Conservation (phyloP, 148 eudicot genomes). For the Chenopodium formosanum region DNA sequence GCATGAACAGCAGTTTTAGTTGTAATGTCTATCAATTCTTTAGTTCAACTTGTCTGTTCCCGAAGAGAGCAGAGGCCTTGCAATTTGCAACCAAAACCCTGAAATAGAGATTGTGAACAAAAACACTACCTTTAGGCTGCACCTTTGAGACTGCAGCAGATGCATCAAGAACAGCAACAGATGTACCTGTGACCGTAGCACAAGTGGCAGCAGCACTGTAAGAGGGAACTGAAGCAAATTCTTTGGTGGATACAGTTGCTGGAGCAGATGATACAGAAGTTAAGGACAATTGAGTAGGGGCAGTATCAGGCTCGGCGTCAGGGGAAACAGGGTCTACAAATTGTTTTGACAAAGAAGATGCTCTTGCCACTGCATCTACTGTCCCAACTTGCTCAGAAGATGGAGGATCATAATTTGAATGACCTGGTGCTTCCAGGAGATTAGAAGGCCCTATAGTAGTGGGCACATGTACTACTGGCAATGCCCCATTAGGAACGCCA, state of each 20-base stretch:
- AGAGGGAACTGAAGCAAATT: conserved; percentile 41
- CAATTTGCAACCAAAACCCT: background rate
- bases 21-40: background rate
- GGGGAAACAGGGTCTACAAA: conserved; percentile 25
- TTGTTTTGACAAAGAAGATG: conserved; percentile 27
- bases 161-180: conserved; percentile 29
- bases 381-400: conserved; percentile 33
- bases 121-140: conserved; percentile 59
- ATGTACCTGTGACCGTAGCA: conserved; percentile 31
- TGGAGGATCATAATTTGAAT: conserved; percentile 11
- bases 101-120: background rate
- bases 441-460: conserved; percentile 33
- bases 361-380: conserved; percentile 21
- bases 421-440: conserved; percentile 31
- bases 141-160: conserved; percentile 40
- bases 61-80: background rate
- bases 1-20: background rate
- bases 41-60: background rate
- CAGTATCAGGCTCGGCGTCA: conserved; percentile 27
- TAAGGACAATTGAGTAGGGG: conserved; percentile 34
- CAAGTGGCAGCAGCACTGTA: conserved; percentile 36
- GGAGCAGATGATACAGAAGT: conserved; percentile 43
- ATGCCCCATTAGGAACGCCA: conserved; percentile 50
- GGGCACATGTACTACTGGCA: conserved; percentile 37
- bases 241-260: conserved; percentile 32